Conservation (phyloP, 2,329 filamentous ascomycete species). For the Pleoardoris graminearum region DNA sequence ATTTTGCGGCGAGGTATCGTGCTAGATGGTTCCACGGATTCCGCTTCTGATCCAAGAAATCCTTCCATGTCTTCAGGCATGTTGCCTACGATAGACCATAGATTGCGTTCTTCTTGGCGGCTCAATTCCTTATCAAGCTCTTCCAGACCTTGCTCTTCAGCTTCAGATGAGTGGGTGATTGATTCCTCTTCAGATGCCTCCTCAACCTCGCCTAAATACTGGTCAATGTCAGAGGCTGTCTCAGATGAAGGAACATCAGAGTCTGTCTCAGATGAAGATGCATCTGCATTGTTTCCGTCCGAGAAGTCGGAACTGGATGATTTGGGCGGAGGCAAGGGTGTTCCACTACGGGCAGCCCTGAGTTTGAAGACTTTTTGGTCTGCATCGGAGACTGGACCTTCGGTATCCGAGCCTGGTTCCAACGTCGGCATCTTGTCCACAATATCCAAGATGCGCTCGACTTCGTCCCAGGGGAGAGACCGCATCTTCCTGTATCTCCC, state of each 20-base stretch:
- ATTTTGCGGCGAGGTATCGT: slow-evolving; percentile 24
- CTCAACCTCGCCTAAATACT: background rate
- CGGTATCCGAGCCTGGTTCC: slow-evolving; percentile 31
- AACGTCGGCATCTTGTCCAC: slow-evolving; percentile 23
- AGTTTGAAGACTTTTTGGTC: slow-evolving; percentile 23
- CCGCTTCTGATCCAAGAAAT: slow-evolving; percentile 22
- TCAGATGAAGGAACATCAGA: background rate
- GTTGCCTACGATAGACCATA: slow-evolving; percentile 51
- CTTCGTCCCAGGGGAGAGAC: slow-evolving; percentile 47
- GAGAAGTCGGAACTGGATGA: slow-evolving; percentile 17
- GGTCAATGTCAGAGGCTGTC: slow-evolving; percentile 4
- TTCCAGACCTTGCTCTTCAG: slow-evolving; percentile 36
- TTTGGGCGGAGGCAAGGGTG: slow-evolving; percentile 30
- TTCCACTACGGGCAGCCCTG: slow-evolving; percentile 29
- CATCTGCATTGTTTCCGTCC: background rate
- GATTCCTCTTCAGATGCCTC: slow-evolving; percentile 1
- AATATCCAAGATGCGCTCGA: slow-evolving; percentile 33
- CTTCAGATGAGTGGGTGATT: background rate
- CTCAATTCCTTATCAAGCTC: slow-evolving; percentile 52
- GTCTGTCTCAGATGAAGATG: slow-evolving; percentile 1
- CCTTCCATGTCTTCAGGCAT: slow-evolving; percentile 23
- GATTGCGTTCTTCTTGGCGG: slow-evolving; percentile 49
- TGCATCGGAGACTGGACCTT: slow-evolving; percentile 12
- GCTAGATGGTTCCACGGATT: slow-evolving; percentile 27
- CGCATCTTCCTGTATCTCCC: slow-evolving; percentile 35